Percentiles rank a stretch among this genome's conserved stretches.
Conservation (phyloP, 495 filamentous ascomycete genomes). For the Penicillium simplicissimum region DNA sequence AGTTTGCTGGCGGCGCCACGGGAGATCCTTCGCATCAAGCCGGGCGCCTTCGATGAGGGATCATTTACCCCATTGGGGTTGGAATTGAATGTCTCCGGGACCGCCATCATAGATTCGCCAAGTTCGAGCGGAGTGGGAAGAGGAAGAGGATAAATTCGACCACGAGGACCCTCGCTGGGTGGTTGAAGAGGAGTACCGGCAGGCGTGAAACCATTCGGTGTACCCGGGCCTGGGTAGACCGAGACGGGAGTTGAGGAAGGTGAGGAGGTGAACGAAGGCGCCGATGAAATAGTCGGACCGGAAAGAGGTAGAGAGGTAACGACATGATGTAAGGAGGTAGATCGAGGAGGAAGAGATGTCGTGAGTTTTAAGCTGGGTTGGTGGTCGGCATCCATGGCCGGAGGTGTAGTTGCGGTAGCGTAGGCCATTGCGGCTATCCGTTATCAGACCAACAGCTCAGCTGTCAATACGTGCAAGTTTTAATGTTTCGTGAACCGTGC, state of each 20-base stretch:
- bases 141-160: constrained; percentile 40
- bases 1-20: constrained; percentile 65
- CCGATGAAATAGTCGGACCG: constrained; percentile 28
- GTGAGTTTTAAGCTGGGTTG: constrained; percentile 45
- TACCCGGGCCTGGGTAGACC: constrained; percentile 27
- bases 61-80: constrained; percentile 45
- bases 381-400: constrained; percentile 45
- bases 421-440: constrained; percentile 45
- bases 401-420: constrained; percentile 42
- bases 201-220: constrained; percentile 48
- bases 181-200: constrained; percentile 52
- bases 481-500: constrained; percentile 39
- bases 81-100: constrained; percentile 31
- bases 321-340: constrained; percentile 44
- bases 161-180: constrained; percentile 52
- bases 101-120: constrained; percentile 54
- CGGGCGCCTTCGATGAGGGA: constrained; percentile 54
- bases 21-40: constrained; percentile 66
- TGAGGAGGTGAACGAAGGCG: constrained; percentile 35
- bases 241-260: constrained; percentile 37
- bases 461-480: constrained; percentile 36
- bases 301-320: constrained; percentile 33
- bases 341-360: constrained; percentile 36
- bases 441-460: constrained; percentile 36
- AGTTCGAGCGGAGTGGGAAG: constrained; percentile 53